Base-by-base conservation (phyloP, 2,329 filamentous ascomycete genomes). In the Penicillium expansum region DNA sequence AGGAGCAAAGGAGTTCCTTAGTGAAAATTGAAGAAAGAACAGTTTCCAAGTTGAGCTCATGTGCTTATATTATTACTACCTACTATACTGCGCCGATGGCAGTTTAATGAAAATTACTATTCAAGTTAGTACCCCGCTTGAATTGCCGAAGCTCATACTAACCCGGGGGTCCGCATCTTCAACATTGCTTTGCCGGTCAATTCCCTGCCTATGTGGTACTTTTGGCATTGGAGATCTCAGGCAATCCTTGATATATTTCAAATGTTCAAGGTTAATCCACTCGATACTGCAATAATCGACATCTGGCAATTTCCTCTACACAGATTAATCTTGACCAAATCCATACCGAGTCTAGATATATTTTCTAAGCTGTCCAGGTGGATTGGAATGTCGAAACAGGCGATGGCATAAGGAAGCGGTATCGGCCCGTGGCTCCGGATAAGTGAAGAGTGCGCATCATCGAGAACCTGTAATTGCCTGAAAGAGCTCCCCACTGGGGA, bases 371-470 rank as follows among this genome's bases (percentile, higher is more conserved):
- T 8, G 27, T 10, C 10, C 20, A n/a, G 1, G 8, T 33, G 18
- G 18, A 7, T 45, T 22, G 8, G 7, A 22, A 33, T 22, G 5
- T 22, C 14, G 29, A 22, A 16, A 14, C 16, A 45, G 4, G 18
- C 5, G n/a, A 52, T 58, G 62, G 58, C 57, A 58, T 50, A 58
- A 58, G 29, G n/a, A 9, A n/a, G 60, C 60, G 57, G 52, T 65
- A 63, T 61, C 62, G 56, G 58, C 57, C 35, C 56, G 50, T 63
- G 56, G 52, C 48, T 56, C 44, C 52, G 48, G 33, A 27, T n/a
- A 53, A 30, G 61, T 54, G 58, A 56, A 57, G 59, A 59, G 50
- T n/a, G 49, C 44, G 51, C 56, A 55, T 63, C 58, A 64, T 61
- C 29, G 29, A 55, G 20, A 20, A 2, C 16, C 11, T 43, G n/a